Percentiles rank a stretch among this genome's conserved stretches.
phyloP scores from a whole-genome alignment of 345 rosid species.

The Zanthoxylum bungeanum region DNA sequence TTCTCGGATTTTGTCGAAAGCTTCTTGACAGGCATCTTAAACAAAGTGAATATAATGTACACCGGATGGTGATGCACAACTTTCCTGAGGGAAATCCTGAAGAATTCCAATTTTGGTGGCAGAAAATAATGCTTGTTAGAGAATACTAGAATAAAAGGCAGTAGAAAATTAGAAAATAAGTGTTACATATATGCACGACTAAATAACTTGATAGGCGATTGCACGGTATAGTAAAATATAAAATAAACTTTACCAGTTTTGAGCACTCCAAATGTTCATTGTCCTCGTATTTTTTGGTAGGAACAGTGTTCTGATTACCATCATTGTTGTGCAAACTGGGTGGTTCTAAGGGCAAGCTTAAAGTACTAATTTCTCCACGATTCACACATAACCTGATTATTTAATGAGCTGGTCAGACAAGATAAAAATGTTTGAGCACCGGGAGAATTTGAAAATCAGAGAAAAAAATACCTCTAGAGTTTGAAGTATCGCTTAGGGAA shows the following conservation, averaged over 20 bases:
- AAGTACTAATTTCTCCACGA: conserved; percentile 12
- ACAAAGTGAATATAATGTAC: too few species aligned
- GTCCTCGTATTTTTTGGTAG: conserved; percentile 18
- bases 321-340: conserved; percentile 8
- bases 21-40: too few species aligned
- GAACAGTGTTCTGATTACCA: conserved; percentile 17
- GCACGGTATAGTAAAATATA: too few species aligned
- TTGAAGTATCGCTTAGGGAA: conserved; percentile 9
- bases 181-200: background rate
- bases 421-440: background rate
- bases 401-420: conserved; percentile 12
- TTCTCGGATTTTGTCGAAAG: too few species aligned
- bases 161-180: background rate
- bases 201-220: background rate
- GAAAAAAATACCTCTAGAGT: conserved; percentile 28
- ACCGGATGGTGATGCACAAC: conserved; percentile 15
- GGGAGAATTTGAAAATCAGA: background rate
- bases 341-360: conserved; percentile 15
- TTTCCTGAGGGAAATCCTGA: conserved; percentile 39
- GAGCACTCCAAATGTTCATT: conserved; percentile 25
- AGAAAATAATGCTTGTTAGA: conserved; percentile 1
- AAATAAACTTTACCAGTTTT: conserved; percentile 32
- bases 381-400: conserved; percentile 20
- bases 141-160: background rate
- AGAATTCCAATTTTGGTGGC: conserved; percentile 3